A percentile compares a stretch with the other conserved stretches of the same genome.
phyloP scores from a whole-genome alignment of 805 yeast genomes.

The Grigorovia jiainica region DNA sequence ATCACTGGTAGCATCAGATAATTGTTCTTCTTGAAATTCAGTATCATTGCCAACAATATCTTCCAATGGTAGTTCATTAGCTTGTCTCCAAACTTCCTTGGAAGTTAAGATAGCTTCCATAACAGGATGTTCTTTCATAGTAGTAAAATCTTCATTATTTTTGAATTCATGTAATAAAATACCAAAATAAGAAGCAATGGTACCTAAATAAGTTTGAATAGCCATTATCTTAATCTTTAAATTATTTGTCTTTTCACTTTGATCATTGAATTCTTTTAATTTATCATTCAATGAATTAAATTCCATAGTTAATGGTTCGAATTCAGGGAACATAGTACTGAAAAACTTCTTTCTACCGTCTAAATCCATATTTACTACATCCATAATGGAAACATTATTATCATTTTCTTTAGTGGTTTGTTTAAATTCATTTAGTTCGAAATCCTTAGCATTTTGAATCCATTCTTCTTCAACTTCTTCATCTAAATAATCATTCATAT shows the following conservation, averaged over 20 bases:
- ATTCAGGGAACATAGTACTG: slow-evolving; percentile 69
- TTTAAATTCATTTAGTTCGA: slow-evolving; percentile 33
- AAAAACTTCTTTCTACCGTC: slow-evolving; percentile 46
- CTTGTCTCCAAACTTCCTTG: slow-evolving; percentile 86
- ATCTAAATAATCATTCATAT: slow-evolving; percentile 66
- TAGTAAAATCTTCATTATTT: slow-evolving; percentile 43
- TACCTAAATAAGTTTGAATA: slow-evolving; percentile 66
- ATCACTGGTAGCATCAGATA: slow-evolving; percentile 10
- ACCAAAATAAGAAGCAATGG: slow-evolving; percentile 72
- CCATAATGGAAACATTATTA: slow-evolving; percentile 31
- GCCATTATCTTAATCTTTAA: slow-evolving; percentile 53
- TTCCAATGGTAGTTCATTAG: slow-evolving; percentile 39
- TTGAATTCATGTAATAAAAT: slow-evolving; percentile 50
- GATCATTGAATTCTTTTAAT: slow-evolving; percentile 30
- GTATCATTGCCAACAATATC: slow-evolving; percentile 16
- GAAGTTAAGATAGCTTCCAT: slow-evolving; percentile 80
- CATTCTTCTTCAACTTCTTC: slow-evolving; percentile 70
- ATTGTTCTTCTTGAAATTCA: slow-evolving; percentile 13
- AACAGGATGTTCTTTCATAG: slow-evolving; percentile 79
- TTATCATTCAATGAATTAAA: slow-evolving; percentile 34
- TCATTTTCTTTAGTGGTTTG: slow-evolving; percentile 25
- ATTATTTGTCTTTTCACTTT: slow-evolving; percentile 28
- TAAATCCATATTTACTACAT: slow-evolving; percentile 40
- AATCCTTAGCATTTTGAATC: slow-evolving; percentile 49
- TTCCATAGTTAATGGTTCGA: slow-evolving; percentile 66